Percentiles rank a stretch among this genome's conserved stretches.
Conservation (phyloP, 257 asterid species). For the Knoxia roxburghii region DNA sequence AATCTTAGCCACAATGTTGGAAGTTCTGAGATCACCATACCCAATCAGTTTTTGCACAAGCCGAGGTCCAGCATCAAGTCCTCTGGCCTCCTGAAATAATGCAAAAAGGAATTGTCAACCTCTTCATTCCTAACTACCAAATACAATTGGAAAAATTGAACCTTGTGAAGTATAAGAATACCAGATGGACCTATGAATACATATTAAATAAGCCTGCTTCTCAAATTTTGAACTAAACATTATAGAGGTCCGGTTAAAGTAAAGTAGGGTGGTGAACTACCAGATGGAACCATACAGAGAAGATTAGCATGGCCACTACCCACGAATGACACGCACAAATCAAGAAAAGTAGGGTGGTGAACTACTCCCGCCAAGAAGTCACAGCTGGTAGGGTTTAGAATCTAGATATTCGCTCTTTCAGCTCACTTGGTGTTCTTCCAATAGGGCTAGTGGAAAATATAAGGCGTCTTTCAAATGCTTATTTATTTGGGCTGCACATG, state of each 20-base stretch:
- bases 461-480: not conserved
- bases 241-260: not conserved
- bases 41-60: slow-evolving; percentile 73
- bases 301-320: no score
- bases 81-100: slow-evolving; percentile 77
- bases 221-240: no score
- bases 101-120: not conserved
- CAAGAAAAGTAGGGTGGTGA: not conserved
- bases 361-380: not conserved
- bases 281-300: no score
- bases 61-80: slow-evolving; percentile 97
- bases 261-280: no score
- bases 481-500: no score
- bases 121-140: not conserved
- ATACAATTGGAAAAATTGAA: not conserved
- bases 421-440: not conserved
- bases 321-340: no score
- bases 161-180: not conserved
- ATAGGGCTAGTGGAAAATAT: not conserved
- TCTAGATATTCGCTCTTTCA: not conserved
- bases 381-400: not conserved
- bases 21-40: slow-evolving; percentile 80
- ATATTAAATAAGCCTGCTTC: not conserved
- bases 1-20: slow-evolving; percentile 71
- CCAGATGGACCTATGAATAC: not conserved